phyloP scores from a whole-genome alignment of 202 grass and related monocot species.

The Setaria italica region DNA sequence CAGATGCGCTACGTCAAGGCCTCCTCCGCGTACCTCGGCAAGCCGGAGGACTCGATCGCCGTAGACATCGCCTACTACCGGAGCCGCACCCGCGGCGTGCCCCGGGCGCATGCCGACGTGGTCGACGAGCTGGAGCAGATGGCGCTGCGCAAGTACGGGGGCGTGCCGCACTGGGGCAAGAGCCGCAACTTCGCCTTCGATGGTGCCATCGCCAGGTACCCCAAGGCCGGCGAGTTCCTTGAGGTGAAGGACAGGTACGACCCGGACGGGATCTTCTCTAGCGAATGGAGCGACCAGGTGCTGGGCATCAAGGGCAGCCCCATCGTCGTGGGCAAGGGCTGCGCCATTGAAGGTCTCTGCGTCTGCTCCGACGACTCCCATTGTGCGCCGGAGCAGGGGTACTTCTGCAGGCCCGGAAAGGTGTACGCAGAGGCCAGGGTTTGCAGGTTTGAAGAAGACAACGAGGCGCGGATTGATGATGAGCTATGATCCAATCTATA shows the following conservation, averaged over 20 bases:
- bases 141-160: neutral
- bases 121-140: neutral
- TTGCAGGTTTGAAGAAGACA: neutral
- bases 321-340: slow-evolving; percentile 26
- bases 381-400: slow-evolving; percentile 52
- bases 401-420: slow-evolving; percentile 51
- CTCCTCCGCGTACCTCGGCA: slow-evolving; percentile 68
- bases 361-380: slow-evolving; percentile 58
- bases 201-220: slow-evolving; percentile 4
- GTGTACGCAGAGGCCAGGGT: slow-evolving; percentile 8
- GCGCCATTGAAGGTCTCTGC: slow-evolving; percentile 62
- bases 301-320: neutral
- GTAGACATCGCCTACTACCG: slow-evolving; percentile 71
- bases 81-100: slow-evolving; percentile 37
- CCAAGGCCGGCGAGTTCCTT: neutral
- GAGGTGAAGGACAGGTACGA: slow-evolving; percentile 41
- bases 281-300: neutral
- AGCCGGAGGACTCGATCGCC: slow-evolving; percentile 61
- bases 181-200: slow-evolving; percentile 73
- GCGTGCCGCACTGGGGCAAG: slow-evolving; percentile 70
- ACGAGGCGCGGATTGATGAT: too few relatives aligned
- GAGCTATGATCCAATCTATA: too few relatives aligned
- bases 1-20: slow-evolving; percentile 69
- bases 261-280: neutral
- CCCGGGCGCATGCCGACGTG: slow-evolving; percentile 24